Conservation (phyloP, 1,284 basidiomycete genomes). For the Anthracocystis setariae region DNA sequence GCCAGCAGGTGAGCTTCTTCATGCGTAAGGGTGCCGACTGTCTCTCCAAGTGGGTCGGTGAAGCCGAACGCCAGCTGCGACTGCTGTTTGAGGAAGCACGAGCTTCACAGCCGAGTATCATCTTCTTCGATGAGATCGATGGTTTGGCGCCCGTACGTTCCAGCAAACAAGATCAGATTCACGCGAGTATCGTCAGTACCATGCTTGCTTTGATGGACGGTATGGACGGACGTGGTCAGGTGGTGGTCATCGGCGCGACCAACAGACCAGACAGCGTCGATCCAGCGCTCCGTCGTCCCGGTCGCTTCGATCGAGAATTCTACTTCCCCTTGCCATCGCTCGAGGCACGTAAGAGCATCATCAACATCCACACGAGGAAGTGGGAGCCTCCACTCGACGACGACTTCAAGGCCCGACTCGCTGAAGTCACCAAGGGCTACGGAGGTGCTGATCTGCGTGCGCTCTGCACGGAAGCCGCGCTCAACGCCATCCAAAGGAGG, state of each 20-base stretch:
- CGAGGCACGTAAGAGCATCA: constrained; percentile 86
- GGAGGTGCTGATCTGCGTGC: constrained; percentile 91
- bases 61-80: constrained; percentile 94
- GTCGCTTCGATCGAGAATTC: constrained; percentile 97
- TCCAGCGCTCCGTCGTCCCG: constrained; percentile 91
- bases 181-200: constrained; percentile 96
- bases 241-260: constrained; percentile 97
- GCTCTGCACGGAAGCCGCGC: constrained; percentile 83
- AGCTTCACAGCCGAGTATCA: constrained; percentile 91
- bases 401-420: constrained; percentile 77
- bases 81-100: constrained; percentile 96
- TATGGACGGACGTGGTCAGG: constrained; percentile 95
- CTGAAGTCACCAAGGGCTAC: constrained; percentile 94
- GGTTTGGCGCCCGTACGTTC: constrained; percentile 96
- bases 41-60: constrained; percentile 98
- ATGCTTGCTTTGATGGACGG: constrained; percentile 98
- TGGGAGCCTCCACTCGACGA: constrained; percentile 86
- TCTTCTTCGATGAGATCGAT: constrained; percentile 98
- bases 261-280: constrained; percentile 97
- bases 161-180: constrained; percentile 98
- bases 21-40: constrained; percentile 99
- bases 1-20: constrained; percentile 94
- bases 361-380: constrained; percentile 87
- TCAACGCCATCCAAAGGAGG: constrained; percentile 93
- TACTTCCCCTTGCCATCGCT: constrained; percentile 92